Evolutionary conservation across 2,329 filamentous ascomycete species (phyloP).

Genomic region (Lithohypha guttulata): DNA sequence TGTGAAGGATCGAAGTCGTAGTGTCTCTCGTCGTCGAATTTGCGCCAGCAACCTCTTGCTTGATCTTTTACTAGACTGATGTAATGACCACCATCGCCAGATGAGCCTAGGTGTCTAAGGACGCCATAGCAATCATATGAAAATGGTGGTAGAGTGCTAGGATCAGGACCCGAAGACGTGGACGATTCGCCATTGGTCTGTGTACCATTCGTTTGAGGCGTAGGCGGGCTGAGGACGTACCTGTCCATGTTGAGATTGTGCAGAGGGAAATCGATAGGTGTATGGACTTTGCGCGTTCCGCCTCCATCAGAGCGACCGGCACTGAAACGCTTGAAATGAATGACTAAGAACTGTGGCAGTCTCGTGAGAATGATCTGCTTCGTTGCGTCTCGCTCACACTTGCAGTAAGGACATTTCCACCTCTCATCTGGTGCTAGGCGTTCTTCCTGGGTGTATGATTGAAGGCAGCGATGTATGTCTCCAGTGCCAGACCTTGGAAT

Average conservation of each 20-base stretch:
- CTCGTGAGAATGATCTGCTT: constrained; percentile 66
- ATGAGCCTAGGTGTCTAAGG: constrained; percentile 61
- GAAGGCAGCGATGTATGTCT: constrained; percentile 58
- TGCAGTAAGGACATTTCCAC: constrained; percentile 67
- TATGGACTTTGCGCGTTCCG: constrained; percentile 56
- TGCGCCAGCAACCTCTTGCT: constrained; percentile 47
- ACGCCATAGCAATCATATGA: constrained; percentile 80
- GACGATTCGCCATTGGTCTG: constrained; percentile 18
- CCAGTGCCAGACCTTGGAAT: constrained; percentile 51
- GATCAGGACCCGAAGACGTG: constrained; percentile 18
- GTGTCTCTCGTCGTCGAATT: constrained; percentile 48
- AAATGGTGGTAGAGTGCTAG: constrained; percentile 44
- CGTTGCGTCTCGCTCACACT: constrained; percentile 52
- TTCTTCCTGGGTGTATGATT: constrained; percentile 59
- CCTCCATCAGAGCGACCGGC: constrained; percentile 40
- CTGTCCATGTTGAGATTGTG: constrained; percentile 54
- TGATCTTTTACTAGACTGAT: constrained; percentile 57
- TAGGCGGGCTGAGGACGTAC: constrained; percentile 44
- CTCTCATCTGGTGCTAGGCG: constrained; percentile 45
- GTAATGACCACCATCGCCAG: constrained; percentile 67
- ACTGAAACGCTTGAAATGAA: constrained; percentile 64
- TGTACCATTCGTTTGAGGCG: constrained; percentile 22
- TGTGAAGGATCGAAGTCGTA: constrained; percentile 48
- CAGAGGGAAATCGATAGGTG: constrained; percentile 65
- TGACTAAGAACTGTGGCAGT: constrained; percentile 65